Conservation (phyloP, 306 rosid species). For the Malus fusca region DNA sequence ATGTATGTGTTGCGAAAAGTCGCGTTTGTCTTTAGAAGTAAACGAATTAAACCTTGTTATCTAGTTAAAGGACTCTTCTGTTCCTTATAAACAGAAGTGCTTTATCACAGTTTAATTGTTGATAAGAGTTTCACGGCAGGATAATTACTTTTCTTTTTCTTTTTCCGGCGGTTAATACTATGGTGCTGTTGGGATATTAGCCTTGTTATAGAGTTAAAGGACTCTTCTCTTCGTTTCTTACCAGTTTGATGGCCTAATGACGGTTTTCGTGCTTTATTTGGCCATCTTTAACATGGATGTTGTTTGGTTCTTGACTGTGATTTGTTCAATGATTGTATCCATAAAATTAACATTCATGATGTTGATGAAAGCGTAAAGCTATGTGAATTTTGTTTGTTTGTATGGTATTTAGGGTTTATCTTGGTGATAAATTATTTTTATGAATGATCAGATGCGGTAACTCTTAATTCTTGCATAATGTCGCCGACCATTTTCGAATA, state of each 20-base stretch:
- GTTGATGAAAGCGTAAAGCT: background rate
- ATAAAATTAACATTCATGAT: background rate
- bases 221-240: background rate
- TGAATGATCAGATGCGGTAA: too few relatives aligned
- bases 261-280: background rate
- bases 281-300: background rate
- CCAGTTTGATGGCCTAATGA: background rate
- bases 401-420: background rate
- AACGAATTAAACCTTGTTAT: background rate
- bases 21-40: background rate
- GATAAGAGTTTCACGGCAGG: too few relatives aligned
- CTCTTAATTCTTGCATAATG: too few relatives aligned
- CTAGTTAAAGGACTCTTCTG: too few relatives aligned
- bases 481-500: too few relatives aligned
- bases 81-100: too few relatives aligned
- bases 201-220: background rate
- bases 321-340: background rate
- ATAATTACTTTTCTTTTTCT: too few relatives aligned
- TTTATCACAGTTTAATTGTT: too few relatives aligned
- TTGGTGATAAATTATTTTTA: too few relatives aligned
- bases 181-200: background rate
- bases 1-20: background rate
- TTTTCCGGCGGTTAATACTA: too few relatives aligned
- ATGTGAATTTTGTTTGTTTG: background rate
- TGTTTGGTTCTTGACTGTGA: background rate